Evolutionary conservation across 805 yeast genomes (phyloP).

Genomic region (Saccharomycopsis sp.): DNA sequence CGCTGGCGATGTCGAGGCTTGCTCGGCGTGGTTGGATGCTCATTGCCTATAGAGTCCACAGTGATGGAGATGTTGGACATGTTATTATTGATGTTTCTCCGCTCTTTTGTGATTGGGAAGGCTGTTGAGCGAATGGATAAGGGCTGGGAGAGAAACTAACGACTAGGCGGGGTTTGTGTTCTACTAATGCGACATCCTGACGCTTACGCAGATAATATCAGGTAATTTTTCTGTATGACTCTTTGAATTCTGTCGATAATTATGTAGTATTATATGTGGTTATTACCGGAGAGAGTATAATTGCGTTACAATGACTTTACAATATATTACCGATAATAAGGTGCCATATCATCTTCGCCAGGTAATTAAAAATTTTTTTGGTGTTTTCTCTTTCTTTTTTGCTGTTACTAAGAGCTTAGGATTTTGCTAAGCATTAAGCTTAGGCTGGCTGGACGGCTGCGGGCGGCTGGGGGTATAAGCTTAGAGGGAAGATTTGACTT

Average conservation of each 20-base stretch:
- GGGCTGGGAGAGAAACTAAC: not conserved
- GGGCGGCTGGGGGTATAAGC: no score
- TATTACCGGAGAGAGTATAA: no score
- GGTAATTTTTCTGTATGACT: no score
- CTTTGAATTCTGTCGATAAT: no score
- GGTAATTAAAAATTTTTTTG: not conserved
- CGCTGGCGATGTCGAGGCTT: conserved; percentile 1
- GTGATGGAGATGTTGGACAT: not conserved
- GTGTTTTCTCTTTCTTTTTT: not conserved
- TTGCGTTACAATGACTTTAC: no score
- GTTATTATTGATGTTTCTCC: no score
- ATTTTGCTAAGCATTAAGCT: no score
- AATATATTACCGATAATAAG: no score
- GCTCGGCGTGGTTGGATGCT: not conserved
- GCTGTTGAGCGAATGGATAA: not conserved
- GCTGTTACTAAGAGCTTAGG: not conserved
- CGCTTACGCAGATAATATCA: no score
- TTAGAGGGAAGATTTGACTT: no score
- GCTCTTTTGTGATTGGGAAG: not conserved
- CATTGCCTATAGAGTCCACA: not conserved
- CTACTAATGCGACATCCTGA: not conserved
- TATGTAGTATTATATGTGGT: no score
- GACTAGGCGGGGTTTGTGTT: not conserved
- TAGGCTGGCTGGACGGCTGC: no score
- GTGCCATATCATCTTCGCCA: not conserved